Base-by-base conservation (phyloP, 2,329 filamentous ascomycete genomes). In the Scedosporium apiospermum region DNA sequence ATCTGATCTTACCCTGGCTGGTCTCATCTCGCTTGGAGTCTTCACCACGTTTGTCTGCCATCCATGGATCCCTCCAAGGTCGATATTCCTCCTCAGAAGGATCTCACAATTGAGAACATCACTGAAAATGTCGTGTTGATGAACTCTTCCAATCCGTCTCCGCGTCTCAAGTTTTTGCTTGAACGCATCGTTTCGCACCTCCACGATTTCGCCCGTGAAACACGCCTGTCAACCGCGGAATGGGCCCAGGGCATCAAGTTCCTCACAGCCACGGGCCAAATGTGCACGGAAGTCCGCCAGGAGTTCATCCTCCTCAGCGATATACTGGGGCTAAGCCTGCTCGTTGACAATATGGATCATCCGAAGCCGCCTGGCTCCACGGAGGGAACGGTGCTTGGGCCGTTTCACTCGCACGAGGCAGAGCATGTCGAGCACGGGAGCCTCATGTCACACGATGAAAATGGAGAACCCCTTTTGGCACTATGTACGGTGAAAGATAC, bases 291-390 rank as follows among this genome's bases (percentile, higher is more conserved):
- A 69, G 85, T 88, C 18, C 79, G 89, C 66, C 85, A 89, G 79
- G 88, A 90, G 78, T 91, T 89, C 75, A 90, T 91, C 69, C 82
- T 91, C 38, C 83, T 92, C 61, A 89, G 86, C 62, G 89, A 92
- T 70, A 80, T 90, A 44, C 80, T 92, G 27, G 89, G 89, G 3
- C 81, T 93, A 38, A 90, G 87, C 4, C 80, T 91, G 61, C 82
- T 92, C 4, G 85, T 92, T 65, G 89, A 92, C 75, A 81, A 82
- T 62, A 91, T 92, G 73, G 86, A 90, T 72, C 88, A 91, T 72
- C 89, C 89, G 3, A 91, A 91, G 72, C 88, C 87, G 0, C 67
- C 81, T 1, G 73, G 77, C 57, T 81, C 81, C 51, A 92, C 89
- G 9, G 88, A 91, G 74, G 88, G 89, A 64, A 89, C 88, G 0